Percentiles rank a stretch among this genome's conserved stretches.
Evolutionary conservation across 495 filamentous ascomycete genomes (phyloP).

Genomic region (Ascodesmis nigricans): DNA sequence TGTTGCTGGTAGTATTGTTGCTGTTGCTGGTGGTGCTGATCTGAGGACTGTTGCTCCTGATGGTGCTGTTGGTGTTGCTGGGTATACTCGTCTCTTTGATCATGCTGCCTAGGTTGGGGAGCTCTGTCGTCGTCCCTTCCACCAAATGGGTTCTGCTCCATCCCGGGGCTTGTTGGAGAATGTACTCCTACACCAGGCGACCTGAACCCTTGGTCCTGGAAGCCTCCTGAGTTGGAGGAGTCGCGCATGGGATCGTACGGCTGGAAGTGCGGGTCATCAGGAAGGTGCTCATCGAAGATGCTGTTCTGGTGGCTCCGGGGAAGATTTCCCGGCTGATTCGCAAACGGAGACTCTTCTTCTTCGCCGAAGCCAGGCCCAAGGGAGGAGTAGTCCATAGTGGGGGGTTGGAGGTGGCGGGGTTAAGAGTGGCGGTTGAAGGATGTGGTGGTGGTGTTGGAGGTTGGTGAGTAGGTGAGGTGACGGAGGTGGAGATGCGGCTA

Average conservation of each 20-base stretch:
- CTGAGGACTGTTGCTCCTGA: conserved; percentile 3
- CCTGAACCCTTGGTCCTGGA: conserved; percentile 1
- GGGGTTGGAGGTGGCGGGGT: not conserved
- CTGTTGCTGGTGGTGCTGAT: conserved; percentile 1
- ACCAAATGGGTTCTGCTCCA: no score
- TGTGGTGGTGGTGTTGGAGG: conserved; percentile 2
- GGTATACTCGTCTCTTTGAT: not conserved
- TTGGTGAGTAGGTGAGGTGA: conserved; percentile 1
- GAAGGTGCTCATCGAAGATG: conserved; percentile 1
- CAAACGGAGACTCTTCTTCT: conserved; percentile 16
- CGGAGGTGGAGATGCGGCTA: conserved; percentile 4
- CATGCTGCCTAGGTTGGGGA: not conserved
- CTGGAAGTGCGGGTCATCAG: conserved; percentile 5
- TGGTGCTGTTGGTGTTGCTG: conserved; percentile 6
- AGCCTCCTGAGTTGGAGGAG: not conserved
- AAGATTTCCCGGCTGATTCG: conserved; percentile 1
- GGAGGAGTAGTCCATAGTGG: conserved; percentile 18
- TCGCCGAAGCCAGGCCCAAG: conserved; percentile 18
- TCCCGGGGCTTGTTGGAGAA: no score
- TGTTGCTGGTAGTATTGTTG: not conserved
- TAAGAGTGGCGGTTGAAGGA: not conserved
- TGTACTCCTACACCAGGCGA: no score
- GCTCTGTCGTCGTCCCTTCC: not conserved
- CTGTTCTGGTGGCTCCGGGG: conserved; percentile 5
- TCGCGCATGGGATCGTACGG: not conserved